These are phyloP conservation scores for Apiospora rasikravindrae DNA, from an alignment of 2,329 filamentous ascomycete species.

Conservation along the genomic window DNA sequence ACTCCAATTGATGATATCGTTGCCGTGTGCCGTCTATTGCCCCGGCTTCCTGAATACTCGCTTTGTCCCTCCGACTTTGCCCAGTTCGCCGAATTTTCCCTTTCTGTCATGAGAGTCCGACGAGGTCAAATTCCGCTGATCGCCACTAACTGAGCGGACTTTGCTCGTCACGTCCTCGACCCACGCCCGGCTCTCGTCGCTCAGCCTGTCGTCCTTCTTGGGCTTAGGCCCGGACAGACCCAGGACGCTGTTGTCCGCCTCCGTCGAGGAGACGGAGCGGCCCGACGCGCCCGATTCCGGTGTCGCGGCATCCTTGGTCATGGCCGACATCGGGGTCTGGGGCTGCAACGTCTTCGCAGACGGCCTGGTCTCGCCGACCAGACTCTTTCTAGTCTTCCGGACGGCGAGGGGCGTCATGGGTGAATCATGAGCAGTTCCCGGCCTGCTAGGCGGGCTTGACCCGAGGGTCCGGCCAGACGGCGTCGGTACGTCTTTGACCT, in stretches of 20 bases:
- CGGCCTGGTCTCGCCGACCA: conserved; percentile 38
- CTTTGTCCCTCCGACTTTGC: conserved; percentile 75
- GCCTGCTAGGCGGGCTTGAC: conserved; percentile 49
- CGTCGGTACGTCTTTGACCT: conserved; percentile 58
- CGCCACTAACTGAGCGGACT: conserved; percentile 72
- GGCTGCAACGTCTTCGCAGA: conserved; percentile 40
- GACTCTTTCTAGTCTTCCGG: conserved; percentile 58
- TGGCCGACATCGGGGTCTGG: conserved; percentile 49
- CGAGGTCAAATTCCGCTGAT: conserved; percentile 44
- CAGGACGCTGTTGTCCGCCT: conserved; percentile 64
- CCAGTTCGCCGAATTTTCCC: conserved; percentile 69
- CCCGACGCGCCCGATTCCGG: conserved; percentile 51
- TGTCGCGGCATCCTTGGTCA: conserved; percentile 42
- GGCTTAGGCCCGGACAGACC: conserved; percentile 74
- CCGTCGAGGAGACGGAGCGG: conserved; percentile 57
- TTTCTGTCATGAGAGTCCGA: conserved; percentile 32
- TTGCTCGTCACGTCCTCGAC: conserved; percentile 84
- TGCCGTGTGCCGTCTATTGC: not conserved
- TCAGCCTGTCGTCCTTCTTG: conserved; percentile 69
- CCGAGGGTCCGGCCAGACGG: conserved; percentile 38
- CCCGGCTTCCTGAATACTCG: conserved; percentile 60
- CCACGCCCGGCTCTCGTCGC: conserved; percentile 77
- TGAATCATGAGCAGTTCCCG: conserved; percentile 45
- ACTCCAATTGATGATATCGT: not conserved
- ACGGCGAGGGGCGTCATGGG: conserved; percentile 56